phyloP scores from a whole-genome alignment of 2,329 filamentous ascomycete species.

The Scytalidium lignicola region DNA sequence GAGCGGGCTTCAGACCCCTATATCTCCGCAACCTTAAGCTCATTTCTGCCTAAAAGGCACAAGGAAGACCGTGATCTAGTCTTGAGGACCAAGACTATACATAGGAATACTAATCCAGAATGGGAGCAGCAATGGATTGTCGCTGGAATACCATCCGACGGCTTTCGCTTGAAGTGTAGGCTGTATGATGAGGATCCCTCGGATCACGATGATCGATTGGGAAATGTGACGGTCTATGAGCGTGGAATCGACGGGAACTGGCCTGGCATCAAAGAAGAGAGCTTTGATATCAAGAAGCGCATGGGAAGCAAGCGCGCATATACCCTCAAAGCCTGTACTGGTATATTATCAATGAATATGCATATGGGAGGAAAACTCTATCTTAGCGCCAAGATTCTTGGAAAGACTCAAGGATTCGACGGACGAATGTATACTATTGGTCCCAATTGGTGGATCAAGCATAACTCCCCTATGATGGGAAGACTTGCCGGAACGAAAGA shows the following conservation, averaged over 20 bases:
- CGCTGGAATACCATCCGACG: slow-evolving; percentile 74
- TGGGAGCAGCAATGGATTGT: slow-evolving; percentile 89
- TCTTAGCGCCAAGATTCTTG: slow-evolving; percentile 73
- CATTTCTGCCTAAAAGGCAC: slow-evolving; percentile 64
- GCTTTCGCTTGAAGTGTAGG: slow-evolving; percentile 79
- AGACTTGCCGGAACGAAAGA: slow-evolving; percentile 70
- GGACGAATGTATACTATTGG: slow-evolving; percentile 75
- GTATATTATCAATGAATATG: slow-evolving; percentile 53
- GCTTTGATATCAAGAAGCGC: slow-evolving; percentile 73
- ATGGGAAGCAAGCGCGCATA: slow-evolving; percentile 86
- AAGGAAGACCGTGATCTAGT: slow-evolving; percentile 77
- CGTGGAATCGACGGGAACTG: slow-evolving; percentile 57
- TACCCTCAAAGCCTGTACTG: slow-evolving; percentile 62
- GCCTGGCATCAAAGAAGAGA: slow-evolving; percentile 58
- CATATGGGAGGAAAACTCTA: slow-evolving; percentile 67
- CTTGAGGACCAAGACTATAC: slow-evolving; percentile 71
- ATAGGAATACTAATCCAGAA: slow-evolving; percentile 64
- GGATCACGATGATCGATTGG: slow-evolving; percentile 81
- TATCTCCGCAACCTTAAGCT: slow-evolving; percentile 68
- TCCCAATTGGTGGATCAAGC: slow-evolving; percentile 70
- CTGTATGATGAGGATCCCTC: slow-evolving; percentile 87
- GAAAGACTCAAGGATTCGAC: slow-evolving; percentile 63
- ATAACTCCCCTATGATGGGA: slow-evolving; percentile 86
- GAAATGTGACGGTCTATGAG: slow-evolving; percentile 72
- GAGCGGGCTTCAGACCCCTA: slow-evolving; percentile 80